Conservation (phyloP, 192 early-diverging fungal genomes). For the Backusella westeae region DNA sequence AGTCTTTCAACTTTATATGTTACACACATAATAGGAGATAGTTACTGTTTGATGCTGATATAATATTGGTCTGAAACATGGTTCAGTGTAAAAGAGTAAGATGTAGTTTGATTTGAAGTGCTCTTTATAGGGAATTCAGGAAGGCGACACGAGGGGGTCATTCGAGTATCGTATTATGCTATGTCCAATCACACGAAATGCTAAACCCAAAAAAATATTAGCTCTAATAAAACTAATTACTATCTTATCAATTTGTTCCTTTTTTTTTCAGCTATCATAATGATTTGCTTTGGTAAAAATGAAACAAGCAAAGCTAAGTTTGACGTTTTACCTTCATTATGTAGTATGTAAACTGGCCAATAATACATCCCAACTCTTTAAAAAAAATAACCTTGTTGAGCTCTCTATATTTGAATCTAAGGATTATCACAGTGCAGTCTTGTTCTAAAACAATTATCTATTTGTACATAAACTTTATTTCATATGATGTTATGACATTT, state of each 20-base stretch:
- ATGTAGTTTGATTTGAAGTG: background rate
- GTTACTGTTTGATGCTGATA: background rate
- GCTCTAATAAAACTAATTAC: background rate
- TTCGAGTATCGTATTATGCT: background rate
- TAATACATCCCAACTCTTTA: background rate
- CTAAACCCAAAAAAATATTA: background rate
- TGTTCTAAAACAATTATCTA: background rate
- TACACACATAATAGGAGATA: background rate
- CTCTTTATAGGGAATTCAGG: background rate
- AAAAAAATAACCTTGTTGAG: background rate
- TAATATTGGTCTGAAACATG: background rate
- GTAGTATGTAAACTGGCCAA: background rate
- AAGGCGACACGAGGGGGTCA: background rate
- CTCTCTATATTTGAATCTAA: background rate
- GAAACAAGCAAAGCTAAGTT: background rate
- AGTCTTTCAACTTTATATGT: background rate
- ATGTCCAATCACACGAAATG: background rate
- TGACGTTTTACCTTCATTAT: background rate
- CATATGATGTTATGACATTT: background rate
- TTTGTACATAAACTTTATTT: background rate
- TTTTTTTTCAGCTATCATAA: background rate
- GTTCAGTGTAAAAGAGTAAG: background rate
- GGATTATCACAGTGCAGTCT: background rate
- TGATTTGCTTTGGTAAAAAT: background rate
- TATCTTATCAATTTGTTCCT: background rate